These are phyloP conservation scores for Vigna unguiculata DNA, from an alignment of 306 rosid genomes.

Conservation along the genomic window DNA sequence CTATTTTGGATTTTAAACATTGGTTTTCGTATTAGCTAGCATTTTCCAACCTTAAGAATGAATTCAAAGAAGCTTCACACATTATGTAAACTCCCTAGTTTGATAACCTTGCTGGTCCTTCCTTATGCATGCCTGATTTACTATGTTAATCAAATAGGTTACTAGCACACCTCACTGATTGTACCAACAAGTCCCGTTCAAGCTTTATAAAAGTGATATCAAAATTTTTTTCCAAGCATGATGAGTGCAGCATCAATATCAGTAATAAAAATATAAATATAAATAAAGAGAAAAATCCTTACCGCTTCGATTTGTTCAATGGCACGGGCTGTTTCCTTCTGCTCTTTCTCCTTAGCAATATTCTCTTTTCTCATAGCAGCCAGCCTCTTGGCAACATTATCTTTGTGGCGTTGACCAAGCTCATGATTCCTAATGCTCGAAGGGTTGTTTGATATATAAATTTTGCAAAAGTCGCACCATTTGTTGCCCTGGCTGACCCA, in stretches of 20 bases:
- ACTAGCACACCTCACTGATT: neutral
- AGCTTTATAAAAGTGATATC: neutral
- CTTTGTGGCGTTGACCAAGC: slow-evolving; percentile 92
- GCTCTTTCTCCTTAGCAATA: slow-evolving; percentile 87
- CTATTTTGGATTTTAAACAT: neutral
- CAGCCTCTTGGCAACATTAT: slow-evolving; percentile 83
- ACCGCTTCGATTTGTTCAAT: slow-evolving; percentile 90
- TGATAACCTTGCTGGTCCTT: neutral
- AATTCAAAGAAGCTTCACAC: neutral
- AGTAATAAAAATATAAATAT: neutral
- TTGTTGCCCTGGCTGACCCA: slow-evolving; percentile 99
- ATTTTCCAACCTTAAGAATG: neutral
- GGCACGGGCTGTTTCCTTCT: slow-evolving; percentile 71
- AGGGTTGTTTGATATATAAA: slow-evolving; percentile 86
- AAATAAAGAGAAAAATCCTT: slow-evolving; percentile 47
- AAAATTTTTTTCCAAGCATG: neutral
- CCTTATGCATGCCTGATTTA: neutral
- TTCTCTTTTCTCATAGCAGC: slow-evolving; percentile 85
- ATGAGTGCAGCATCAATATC: neutral
- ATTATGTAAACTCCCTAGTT: neutral
- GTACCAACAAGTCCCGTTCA: too few relatives aligned
- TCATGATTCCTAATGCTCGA: slow-evolving; percentile 90
- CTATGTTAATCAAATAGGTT: neutral
- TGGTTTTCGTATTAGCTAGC: neutral
- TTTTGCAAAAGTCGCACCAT: slow-evolving; percentile 98